Evolutionary conservation across 192 early-diverging fungal genomes (phyloP).

Genomic region (Helicostylum pulchrum): DNA sequence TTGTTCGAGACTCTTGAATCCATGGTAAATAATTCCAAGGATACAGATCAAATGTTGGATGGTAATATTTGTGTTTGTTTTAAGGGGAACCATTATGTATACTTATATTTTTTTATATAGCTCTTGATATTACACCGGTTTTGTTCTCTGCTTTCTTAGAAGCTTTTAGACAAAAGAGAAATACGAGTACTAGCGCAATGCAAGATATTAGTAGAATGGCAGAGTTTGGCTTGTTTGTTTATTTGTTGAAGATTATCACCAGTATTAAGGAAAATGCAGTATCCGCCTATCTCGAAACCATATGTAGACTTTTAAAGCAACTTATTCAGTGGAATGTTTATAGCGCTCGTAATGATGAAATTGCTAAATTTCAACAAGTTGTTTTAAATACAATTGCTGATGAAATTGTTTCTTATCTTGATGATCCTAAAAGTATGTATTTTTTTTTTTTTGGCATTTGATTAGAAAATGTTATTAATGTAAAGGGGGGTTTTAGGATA

Average conservation of each 20-base stretch:
- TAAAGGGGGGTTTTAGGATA: not conserved
- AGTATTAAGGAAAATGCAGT: not conserved
- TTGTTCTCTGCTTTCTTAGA: slow-evolving; percentile 22
- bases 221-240: slow-evolving; percentile 32
- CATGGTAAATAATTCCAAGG: slow-evolving; percentile 8
- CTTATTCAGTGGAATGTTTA: slow-evolving; percentile 24
- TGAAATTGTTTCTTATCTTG: slow-evolving; percentile 10
- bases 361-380: slow-evolving; percentile 17
- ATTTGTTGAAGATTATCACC: slow-evolving; percentile 9
- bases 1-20: slow-evolving; percentile 25
- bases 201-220: slow-evolving; percentile 19
- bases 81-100: no score
- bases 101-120: slow-evolving; percentile 1
- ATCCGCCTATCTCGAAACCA: not conserved
- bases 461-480: not conserved
- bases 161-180: slow-evolving; percentile 15
- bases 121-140: slow-evolving; percentile 13
- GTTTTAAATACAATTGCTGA: slow-evolving; percentile 7
- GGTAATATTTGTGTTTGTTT: not conserved
- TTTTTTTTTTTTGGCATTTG: no score
- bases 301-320: slow-evolving; percentile 9
- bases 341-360: slow-evolving; percentile 20
- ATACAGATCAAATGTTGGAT: not conserved
- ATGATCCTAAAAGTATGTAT: not conserved
- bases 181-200: no score